Base-by-base conservation (phyloP, 23 red algal species). In the Gracilariopsis chorda region DNA sequence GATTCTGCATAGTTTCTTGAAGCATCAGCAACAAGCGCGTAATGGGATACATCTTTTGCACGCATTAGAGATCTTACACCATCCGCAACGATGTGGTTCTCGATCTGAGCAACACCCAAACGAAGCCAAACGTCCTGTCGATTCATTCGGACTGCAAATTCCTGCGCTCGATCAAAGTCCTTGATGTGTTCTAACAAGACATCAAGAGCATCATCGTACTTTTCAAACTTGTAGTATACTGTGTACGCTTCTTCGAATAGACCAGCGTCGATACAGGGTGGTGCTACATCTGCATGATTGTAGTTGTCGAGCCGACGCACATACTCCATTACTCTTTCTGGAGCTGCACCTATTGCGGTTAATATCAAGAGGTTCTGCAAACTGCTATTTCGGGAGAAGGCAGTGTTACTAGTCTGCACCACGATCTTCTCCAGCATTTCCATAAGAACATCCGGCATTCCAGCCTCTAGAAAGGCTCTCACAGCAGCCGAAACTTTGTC, bases 341-440 rank as follows among this genome's bases (percentile, higher is more conserved):
- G 86, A 7, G 86, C 97, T 24, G 97, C 91, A 4, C 92, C 92
- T 55, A 99, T 92, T 4, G 97, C 88, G 0, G 97, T 99, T 46
- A 99, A 79, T 44, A 99, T 93, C 58, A 99, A 64, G 56, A 99
- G 80, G 88, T 99, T 99, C 58, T 99, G 97, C 37, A 99, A 80
- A 17, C 93, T 93, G 43, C 80, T 94, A 79, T 99, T 99, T 51
- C 93, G 93, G 14, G 93, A 75, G 88, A 99, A 99, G 16, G 93
- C 89, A 40, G 90, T 90, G 43, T 93, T 95, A 42, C 79, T 87
- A 0, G 93, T 94, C 65, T 94, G 79, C 51, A 99, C 70, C 12
- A 99, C 97, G 23, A 99, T 70, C 77, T 99, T 96, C 84, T 99
- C 97, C 61, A 99, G 75, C 57, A 99, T 87, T 34, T 99, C 93